Base-by-base conservation (phyloP, 2,329 filamentous ascomycete species). In the Canariomyces notabilis region DNA sequence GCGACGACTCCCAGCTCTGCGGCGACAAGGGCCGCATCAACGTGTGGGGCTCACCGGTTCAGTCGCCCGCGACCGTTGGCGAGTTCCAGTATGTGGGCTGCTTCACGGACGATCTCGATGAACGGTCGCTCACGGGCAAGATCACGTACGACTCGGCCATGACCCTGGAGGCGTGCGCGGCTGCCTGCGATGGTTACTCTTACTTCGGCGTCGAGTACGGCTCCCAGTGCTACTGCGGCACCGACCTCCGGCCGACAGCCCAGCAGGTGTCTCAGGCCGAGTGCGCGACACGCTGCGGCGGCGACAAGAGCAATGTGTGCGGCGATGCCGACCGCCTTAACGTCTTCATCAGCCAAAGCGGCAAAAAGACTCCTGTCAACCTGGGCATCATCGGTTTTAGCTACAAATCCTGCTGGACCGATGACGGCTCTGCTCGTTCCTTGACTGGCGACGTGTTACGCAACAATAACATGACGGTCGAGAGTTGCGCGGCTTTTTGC, bases 381-480 rank as follows among this genome's bases (percentile, higher is more conserved):
- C 39, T 45, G 6, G 12, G 21, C 2, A 18, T 42, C 8, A 32
- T 31, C 14, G 42, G 38, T 16, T 57, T 44, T 26, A 9, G 7
- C 15, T 57, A 55, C 21, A 18, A 44, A 22, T 42, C 38, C 5
- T 57, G 54, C 45, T 42, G 40, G 41, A 45, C 40, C 21, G 54
- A 57, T 34, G 23, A 46, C 31, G 37, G 31, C 21, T n/a, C 8
- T 37, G n/a, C 12, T 22, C 48, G 54, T 15, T 26, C 41, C 20
- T 49, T 57, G 22, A 34, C 35, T 16, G 48, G 26, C 29, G 16
- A 35, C 4, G 41, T 37, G 16, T 16, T 34, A 20, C 40, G 46
- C 37, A 60, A 83, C 77, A 44, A 85, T 58, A 50, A 84, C 42
- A 55, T 57, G 53, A 56, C 55, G 4, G 49, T 53, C 20, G 46